Base-by-base conservation (phyloP, 495 filamentous ascomycete species). In the Pyrenopolyporus hunteri region DNA sequence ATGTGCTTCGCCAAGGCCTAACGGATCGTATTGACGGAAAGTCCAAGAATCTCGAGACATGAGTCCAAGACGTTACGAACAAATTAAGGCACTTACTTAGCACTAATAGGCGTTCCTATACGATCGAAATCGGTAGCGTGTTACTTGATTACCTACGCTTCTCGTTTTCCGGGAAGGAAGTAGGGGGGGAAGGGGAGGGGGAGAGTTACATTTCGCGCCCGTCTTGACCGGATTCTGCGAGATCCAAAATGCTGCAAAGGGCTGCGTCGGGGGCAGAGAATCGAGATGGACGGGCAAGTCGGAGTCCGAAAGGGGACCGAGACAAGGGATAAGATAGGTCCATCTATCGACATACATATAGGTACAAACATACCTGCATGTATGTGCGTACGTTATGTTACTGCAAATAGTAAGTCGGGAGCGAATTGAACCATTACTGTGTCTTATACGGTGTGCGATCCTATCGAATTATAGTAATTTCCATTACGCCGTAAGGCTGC, bases 401-500 rank as follows among this genome's bases (percentile, higher is more conserved):
- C n/a, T n/a, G n/a, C n/a, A n/a, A n/a, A n/a, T n/a, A n/a, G n/a
- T n/a, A n/a, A n/a, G n/a, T n/a, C n/a, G n/a, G n/a, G n/a, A n/a
- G n/a, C 22, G 23, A 25, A 31, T 28, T 36, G 23, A 32, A 17
- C 16, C 16, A 19, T 6, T 13, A 13, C n/a, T 16, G 45, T 35
- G 29, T 23, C n/a, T 37, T 51, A 46, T 13, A 45, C 31, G 13
- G 32, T 29, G 17, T 54, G 28, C 16, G 19, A 31, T 11, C 49
- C 10, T 19, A n/a, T 17, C 20, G 29, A 51, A 36, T 33, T 14
- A 56, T 40, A 4, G 29, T 26, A 19, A 22, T 57, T 32, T 7
- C 32, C 31, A 46, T 57, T 48, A 20, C 33, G 31, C 44, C 25
- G 33, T 59, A 59, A 51, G 56, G 56, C 56, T 59, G 32, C 28